phyloP scores from a whole-genome alignment of 2,329 filamentous ascomycete species.

The Diaporthe capsici region DNA sequence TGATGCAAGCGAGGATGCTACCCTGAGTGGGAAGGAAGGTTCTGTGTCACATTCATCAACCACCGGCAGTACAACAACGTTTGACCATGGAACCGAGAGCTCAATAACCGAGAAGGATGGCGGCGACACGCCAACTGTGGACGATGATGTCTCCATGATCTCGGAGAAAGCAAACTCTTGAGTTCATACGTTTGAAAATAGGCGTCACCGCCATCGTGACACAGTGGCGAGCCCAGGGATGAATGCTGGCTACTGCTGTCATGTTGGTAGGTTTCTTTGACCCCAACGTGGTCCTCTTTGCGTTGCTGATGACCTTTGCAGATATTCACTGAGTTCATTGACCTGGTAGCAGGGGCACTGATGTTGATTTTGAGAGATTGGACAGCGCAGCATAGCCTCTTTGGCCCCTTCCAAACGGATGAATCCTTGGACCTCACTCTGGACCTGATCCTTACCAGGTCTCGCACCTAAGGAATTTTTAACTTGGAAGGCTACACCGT shows the following conservation, averaged over 20 bases:
- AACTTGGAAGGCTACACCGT: not conserved
- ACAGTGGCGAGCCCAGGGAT: not conserved
- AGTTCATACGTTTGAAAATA: conserved; percentile 14
- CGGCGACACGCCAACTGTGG: not conserved
- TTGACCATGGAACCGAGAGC: not conserved
- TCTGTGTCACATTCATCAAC: conserved; percentile 30
- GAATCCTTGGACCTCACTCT: not conserved
- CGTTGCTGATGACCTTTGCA: not conserved
- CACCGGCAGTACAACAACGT: conserved; percentile 24
- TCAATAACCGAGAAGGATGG: not conserved
- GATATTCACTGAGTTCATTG: not conserved
- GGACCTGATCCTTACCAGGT: not conserved
- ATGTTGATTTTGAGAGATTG: not conserved
- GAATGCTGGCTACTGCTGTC: not conserved
- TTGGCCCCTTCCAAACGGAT: not conserved
- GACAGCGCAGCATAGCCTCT: not conserved
- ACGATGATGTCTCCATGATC: conserved; percentile 12
- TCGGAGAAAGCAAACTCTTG: conserved; percentile 4
- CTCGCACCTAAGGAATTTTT: not conserved
- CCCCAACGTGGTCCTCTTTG: fast-evolving
- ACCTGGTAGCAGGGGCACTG: not conserved
- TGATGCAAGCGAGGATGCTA: conserved; percentile 12
- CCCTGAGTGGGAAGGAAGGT: conserved; percentile 1
- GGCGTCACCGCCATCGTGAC: not conserved
- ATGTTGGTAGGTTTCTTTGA: not conserved